Conservation (phyloP, 805 yeast genomes). For the Yarrowia deformans region DNA sequence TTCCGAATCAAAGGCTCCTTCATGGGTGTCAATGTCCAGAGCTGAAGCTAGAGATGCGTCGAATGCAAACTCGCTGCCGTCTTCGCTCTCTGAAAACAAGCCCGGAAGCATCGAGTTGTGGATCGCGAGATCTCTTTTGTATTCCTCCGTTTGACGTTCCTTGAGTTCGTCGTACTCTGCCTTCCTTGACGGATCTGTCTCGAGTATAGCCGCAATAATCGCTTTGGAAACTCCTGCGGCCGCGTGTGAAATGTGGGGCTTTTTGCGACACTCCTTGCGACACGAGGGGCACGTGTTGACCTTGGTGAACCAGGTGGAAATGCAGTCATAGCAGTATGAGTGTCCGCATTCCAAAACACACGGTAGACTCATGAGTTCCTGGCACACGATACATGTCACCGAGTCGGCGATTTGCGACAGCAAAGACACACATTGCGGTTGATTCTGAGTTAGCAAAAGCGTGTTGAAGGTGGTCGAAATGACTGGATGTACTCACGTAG, state of each 20-base stretch:
- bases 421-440: constrained; percentile 5
- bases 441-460: constrained; percentile 14
- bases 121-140: constrained; percentile 3
- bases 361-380: constrained; percentile 67
- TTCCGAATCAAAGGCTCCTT: neutral
- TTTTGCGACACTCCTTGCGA: constrained; percentile 35
- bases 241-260: constrained; percentile 22
- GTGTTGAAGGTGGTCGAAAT: too few species aligned
- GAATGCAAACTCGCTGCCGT: constrained; percentile 5
- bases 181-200: constrained; percentile 4
- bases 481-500: constrained; percentile 2
- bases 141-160: constrained; percentile 9
- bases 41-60: constrained; percentile 15
- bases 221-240: neutral
- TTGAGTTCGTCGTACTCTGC: constrained; percentile 6
- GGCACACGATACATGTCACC: constrained; percentile 62
- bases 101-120: constrained; percentile 30
- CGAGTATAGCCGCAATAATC: constrained; percentile 1
- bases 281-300: constrained; percentile 45
- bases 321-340: constrained; percentile 62
- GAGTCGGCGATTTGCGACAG: constrained; percentile 42
- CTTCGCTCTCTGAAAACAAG: constrained; percentile 16
- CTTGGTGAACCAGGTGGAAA: constrained; percentile 48
- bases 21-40: constrained; percentile 1
- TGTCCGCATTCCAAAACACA: constrained; percentile 68